A percentile compares a stretch with the other conserved stretches of the same genome.
phyloP scores from a whole-genome alignment of 1,284 basidiomycete species.

The Ganoderma meredithae region DNA sequence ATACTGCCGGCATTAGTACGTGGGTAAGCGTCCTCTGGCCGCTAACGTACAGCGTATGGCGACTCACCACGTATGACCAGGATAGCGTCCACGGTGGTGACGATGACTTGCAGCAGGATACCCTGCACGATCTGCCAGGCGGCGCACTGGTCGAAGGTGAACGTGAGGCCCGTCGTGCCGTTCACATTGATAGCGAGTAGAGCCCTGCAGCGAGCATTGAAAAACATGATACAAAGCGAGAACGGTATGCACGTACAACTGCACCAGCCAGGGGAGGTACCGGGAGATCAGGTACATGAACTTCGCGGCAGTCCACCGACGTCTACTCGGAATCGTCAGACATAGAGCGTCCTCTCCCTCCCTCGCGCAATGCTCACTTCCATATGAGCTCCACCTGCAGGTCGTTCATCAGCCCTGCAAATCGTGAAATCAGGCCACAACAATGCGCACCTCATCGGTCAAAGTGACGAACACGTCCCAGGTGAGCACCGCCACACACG shows the following conservation, averaged over 20 bases:
- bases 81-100: slow-evolving; percentile 38
- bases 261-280: slow-evolving; percentile 37
- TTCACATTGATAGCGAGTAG: slow-evolving; percentile 36
- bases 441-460: slow-evolving; percentile 27
- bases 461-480: slow-evolving; percentile 31
- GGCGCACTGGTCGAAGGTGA: slow-evolving; percentile 30
- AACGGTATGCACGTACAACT: slow-evolving; percentile 29
- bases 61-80: slow-evolving; percentile 34
- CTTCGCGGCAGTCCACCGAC: slow-evolving; percentile 35
- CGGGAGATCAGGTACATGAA: slow-evolving; percentile 35
- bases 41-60: not conserved
- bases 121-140: slow-evolving; percentile 38
- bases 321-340: slow-evolving; percentile 18
- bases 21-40: not conserved
- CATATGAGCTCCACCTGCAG: slow-evolving; percentile 28
- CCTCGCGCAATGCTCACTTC: slow-evolving; percentile 19
- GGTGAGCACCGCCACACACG: slow-evolving; percentile 28
- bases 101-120: slow-evolving; percentile 34
- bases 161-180: slow-evolving; percentile 35
- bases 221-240: not conserved
- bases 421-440: not conserved
- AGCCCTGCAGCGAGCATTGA: slow-evolving; percentile 20
- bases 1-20: slow-evolving; percentile 19
- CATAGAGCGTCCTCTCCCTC: too few relatives aligned
- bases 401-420: not conserved